phyloP scores from a whole-genome alignment of 768 basidiomycete genomes.

The Amanita exitialis region DNA sequence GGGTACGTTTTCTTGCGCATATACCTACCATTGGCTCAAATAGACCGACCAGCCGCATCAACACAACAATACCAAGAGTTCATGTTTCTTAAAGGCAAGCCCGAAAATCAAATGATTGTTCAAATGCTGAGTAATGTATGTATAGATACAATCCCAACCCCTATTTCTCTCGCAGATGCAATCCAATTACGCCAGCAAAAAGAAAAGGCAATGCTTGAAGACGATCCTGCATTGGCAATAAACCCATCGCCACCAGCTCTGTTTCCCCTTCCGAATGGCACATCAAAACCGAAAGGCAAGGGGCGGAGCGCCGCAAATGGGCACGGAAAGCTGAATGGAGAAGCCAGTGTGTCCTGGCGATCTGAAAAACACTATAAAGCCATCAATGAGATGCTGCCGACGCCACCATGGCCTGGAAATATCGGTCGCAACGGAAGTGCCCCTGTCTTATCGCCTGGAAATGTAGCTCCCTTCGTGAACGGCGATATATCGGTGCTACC shows the following conservation, averaged over 20 bases:
- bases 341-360: conserved; percentile 11
- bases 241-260: conserved; percentile 15
- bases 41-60: conserved; percentile 34
- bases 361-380: conserved; percentile 1
- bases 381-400: neutral
- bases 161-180: conserved; percentile 52
- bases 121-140: conserved; percentile 1
- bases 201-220: conserved; percentile 47
- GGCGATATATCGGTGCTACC: conserved; percentile 21
- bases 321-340: conserved; percentile 23
- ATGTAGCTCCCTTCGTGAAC: conserved; percentile 12
- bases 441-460: conserved; percentile 6
- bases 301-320: conserved; percentile 19
- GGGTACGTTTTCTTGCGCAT: conserved; percentile 35
- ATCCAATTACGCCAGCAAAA: conserved; percentile 41
- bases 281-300: conserved; percentile 28
- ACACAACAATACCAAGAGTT: conserved; percentile 58
- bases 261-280: conserved; percentile 7
- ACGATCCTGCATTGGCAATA: conserved; percentile 41
- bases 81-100: conserved; percentile 57
- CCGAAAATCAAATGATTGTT: neutral
- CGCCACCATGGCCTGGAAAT: conserved; percentile 1
- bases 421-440: neutral
- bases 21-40: neutral
- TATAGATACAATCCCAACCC: conserved; percentile 58